phyloP scores from a whole-genome alignment of 129 eudicot genomes.

The Lactuca sativa region DNA sequence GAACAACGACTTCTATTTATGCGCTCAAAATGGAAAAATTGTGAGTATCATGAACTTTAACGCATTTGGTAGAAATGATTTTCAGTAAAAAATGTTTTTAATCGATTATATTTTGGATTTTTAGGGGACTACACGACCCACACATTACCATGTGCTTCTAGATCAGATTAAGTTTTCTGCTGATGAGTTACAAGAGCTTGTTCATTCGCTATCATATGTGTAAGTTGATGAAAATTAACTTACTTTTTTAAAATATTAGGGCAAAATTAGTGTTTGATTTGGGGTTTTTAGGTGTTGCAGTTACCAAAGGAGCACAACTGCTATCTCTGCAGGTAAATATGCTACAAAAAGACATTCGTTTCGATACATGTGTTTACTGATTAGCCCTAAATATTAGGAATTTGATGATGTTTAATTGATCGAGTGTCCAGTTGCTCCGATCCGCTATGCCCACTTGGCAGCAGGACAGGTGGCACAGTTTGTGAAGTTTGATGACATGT shows the following conservation, averaged over 20 bases:
- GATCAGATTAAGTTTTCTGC: constrained; percentile 69
- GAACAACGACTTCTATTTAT: constrained; percentile 71
- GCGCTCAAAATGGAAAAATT: constrained; percentile 78
- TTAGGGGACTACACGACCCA: constrained; percentile 78
- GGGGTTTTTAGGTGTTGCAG: constrained; percentile 26
- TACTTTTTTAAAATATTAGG: neutral
- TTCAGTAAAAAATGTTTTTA: neutral
- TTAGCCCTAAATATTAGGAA: neutral
- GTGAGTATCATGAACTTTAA: constrained; percentile 41
- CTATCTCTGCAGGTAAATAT: constrained; percentile 59
- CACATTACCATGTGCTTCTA: constrained; percentile 75
- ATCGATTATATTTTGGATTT: neutral
- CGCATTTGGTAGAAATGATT: neutral
- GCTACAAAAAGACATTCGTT: neutral
- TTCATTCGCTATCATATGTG: constrained; percentile 80
- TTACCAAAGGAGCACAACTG: constrained; percentile 76
- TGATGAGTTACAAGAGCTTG: constrained; percentile 80
- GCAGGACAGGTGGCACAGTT: constrained; percentile 72
- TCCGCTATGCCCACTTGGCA: constrained; percentile 86
- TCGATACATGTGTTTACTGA: neutral
- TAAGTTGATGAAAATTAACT: constrained; percentile 31
- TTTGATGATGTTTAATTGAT: neutral
- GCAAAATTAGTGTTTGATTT: neutral
- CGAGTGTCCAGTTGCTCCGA: constrained; percentile 59
- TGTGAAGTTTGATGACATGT: constrained; percentile 67